Conservation (phyloP, 768 basidiomycete genomes). For the Omphalotus guepiniiformis region DNA sequence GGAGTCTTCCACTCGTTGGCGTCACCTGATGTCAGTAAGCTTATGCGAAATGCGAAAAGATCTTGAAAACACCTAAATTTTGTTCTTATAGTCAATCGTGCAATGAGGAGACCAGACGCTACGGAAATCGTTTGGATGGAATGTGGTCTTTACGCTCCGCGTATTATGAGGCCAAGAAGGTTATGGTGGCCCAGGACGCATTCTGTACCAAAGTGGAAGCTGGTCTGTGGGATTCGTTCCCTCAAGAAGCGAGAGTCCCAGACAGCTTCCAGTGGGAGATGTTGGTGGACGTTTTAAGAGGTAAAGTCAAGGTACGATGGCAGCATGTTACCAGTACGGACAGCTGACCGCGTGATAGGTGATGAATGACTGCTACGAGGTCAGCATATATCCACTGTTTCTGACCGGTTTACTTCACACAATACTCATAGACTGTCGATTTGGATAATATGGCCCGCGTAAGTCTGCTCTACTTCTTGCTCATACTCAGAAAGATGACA, state of each 20-base stretch:
- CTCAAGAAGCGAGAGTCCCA: constrained; percentile 49
- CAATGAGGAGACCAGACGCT: constrained; percentile 41
- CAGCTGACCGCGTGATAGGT: constrained; percentile 32
- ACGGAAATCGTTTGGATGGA: constrained; percentile 71
- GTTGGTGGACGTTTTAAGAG: constrained; percentile 79
- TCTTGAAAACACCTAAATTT: neutral
- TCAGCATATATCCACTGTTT: constrained; percentile 13
- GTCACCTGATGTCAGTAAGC: constrained; percentile 69
- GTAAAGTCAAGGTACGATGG: constrained; percentile 68
- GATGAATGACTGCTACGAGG: constrained; percentile 67
- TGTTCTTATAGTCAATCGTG: constrained; percentile 50
- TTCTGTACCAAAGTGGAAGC: constrained; percentile 63
- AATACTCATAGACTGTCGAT: constrained; percentile 38
- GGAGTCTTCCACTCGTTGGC: constrained; percentile 54
- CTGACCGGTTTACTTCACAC: neutral
- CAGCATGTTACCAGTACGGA: neutral
- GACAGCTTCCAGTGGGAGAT: constrained; percentile 71
- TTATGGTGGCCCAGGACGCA: constrained; percentile 65
- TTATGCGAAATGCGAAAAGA: neutral
- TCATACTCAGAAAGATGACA: neutral
- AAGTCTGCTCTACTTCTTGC: constrained; percentile 21
- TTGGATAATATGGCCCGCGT: constrained; percentile 66
- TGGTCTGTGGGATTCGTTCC: constrained; percentile 35
- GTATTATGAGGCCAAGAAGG: constrained; percentile 66
- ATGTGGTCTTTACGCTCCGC: constrained; percentile 79